Evolutionary conservation across 2,329 filamentous ascomycete genomes (phyloP), one percentile per base, ranked within the genome.

Genomic region (Aspergillus candidus): DNA sequence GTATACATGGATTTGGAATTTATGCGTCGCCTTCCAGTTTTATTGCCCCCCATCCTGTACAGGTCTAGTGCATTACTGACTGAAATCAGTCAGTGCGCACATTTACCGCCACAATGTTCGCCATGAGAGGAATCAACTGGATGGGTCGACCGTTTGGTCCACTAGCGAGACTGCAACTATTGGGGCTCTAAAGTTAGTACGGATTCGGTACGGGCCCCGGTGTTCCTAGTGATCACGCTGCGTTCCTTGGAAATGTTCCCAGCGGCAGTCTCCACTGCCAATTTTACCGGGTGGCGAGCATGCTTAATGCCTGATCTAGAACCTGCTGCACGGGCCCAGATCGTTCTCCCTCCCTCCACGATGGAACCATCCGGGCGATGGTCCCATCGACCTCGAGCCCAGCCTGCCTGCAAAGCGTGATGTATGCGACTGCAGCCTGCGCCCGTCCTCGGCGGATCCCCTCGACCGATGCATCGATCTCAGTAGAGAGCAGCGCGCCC

Each of bases 291-390:
- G 33, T 37, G 38, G 35, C 18, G 11, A 46, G 37, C 32, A 52
- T 46, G 27, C 38, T 51, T 42, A 65, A 46, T 42, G 58, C 58
- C 50, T 64, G 55, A 38, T 65, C 62, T 4, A 70, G 56, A 15
- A 62, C 46, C 29, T 57, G 57, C 39, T 60, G 63, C 13, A 71
- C 57, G 38, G 59, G 54, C 27, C 56, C 61, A 39, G 69, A 70
- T 57, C 70, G 54, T 51, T 73, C 71, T 34, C 51, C 51, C 13
- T 55, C 53, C 37, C 61, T 55, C 71, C 71, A 73, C 17, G 42
- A 39, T 41, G 52, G 50, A 30, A 70, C 46, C 33, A 35, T 38
- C 37, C 48, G 46, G 18, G 48, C 53, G 11, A 67, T 43, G 18
- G 42, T 48, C 14, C 55, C 49, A 14, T 47, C 43, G 38, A 65